Evolutionary conservation across 345 rosid genomes (phyloP).

Genomic region (Arabis hirsuta): DNA sequence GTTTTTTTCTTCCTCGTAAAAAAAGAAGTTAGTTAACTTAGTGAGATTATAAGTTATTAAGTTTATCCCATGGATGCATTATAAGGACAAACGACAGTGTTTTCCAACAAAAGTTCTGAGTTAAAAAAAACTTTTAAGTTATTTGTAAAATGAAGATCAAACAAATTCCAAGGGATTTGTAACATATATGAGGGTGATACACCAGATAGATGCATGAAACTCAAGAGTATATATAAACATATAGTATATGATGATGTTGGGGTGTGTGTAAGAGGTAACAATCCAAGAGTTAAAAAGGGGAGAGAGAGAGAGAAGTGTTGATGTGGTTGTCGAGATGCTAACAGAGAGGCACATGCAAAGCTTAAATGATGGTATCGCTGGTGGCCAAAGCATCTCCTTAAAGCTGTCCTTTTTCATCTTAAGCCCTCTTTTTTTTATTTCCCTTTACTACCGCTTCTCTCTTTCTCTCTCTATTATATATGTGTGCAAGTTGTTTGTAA

Average conservation of each 20-base stretch:
- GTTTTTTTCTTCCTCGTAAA: background rate
- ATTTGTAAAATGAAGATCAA: slow-evolving; percentile 9
- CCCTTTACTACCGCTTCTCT: slow-evolving; percentile 15
- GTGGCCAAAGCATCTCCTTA: slow-evolving; percentile 50
- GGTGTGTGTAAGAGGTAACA: slow-evolving; percentile 44
- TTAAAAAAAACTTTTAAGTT: background rate
- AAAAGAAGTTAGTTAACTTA: background rate
- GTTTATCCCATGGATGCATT: background rate
- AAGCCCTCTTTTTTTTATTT: slow-evolving; percentile 15
- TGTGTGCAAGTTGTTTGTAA: background rate
- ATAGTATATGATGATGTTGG: slow-evolving; percentile 38
- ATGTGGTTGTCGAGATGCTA: slow-evolving; percentile 50
- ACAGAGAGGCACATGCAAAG: slow-evolving; percentile 53
- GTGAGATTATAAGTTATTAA: slow-evolving; percentile 1
- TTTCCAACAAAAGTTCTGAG: background rate
- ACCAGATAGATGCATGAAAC: slow-evolving; percentile 24
- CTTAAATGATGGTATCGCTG: slow-evolving; percentile 49
- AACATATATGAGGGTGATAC: slow-evolving; percentile 14
- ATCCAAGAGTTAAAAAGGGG: slow-evolving; percentile 41
- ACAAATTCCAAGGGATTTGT: slow-evolving; percentile 14
- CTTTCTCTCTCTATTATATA: slow-evolving; percentile 27
- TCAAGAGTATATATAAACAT: background rate
- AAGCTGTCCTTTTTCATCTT: slow-evolving; percentile 47
- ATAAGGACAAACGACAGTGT: background rate
- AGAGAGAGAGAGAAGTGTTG: slow-evolving; percentile 36